These are phyloP conservation scores for Aspergillus neoniger DNA, from an alignment of 2,329 filamentous ascomycete species.

Conservation along the genomic window DNA sequence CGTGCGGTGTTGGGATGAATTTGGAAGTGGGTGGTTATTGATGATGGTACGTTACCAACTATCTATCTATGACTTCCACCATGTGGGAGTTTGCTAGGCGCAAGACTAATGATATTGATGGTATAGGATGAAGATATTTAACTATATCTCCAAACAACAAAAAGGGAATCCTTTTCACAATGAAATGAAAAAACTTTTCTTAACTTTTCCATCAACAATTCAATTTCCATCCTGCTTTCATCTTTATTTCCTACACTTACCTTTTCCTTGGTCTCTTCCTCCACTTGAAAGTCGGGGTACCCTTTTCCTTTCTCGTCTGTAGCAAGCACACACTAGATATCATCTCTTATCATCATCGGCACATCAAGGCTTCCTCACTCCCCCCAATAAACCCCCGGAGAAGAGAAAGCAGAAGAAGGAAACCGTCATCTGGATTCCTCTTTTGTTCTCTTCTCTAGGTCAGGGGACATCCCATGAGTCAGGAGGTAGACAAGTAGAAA, in stretches of 20 bases:
- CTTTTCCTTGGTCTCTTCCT: background rate
- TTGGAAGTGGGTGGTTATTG: background rate
- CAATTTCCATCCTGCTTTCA: background rate
- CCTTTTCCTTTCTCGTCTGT: too few species aligned
- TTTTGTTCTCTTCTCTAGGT: slow-evolving; percentile 14
- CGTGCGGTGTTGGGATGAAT: slow-evolving; percentile 17
- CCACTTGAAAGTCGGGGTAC: background rate
- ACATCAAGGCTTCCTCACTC: slow-evolving; percentile 50
- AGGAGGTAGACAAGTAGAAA: slow-evolving; percentile 38
- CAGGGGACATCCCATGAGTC: slow-evolving; percentile 36
- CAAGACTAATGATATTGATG: background rate
- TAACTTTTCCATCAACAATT: slow-evolving; percentile 7
- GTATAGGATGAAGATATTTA: background rate
- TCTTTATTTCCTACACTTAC: background rate
- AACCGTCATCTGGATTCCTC: too few species aligned
- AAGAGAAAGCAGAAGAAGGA: too few species aligned
- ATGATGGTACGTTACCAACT: background rate
- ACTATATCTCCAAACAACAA: background rate
- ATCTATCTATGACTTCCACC: background rate
- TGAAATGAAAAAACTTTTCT: slow-evolving; percentile 5
- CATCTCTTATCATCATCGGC: slow-evolving; percentile 29
- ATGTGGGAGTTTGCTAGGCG: rapidly evolving
- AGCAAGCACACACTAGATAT: too few species aligned
- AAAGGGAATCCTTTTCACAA: background rate
- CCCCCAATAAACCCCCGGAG: background rate